A percentile compares a stretch with the other conserved stretches of the same genome.
Evolutionary conservation across 1,139 yeast species (phyloP).

Genomic region (Saccharomyces hybrid): DNA sequence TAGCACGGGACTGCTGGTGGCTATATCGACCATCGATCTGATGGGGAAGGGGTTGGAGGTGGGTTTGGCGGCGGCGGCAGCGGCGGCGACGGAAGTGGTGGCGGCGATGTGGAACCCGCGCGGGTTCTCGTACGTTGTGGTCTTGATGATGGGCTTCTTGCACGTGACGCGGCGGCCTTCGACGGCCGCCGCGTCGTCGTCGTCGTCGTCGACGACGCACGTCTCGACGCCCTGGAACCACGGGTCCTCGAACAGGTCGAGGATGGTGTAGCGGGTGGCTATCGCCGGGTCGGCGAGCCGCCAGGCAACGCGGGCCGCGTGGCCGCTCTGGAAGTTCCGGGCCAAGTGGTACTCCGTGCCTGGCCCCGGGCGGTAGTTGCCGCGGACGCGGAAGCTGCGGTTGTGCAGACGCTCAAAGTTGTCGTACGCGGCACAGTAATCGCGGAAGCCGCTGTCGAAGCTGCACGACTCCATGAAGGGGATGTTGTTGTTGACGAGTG

Average conservation of each 20-base stretch:
- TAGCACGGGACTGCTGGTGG: constrained; percentile 11
- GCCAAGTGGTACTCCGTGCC: constrained; percentile 62
- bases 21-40: constrained; percentile 25
- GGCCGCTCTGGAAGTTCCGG: constrained; percentile 48
- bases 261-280: constrained; percentile 46
- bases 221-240: constrained; percentile 57
- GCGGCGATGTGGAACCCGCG: constrained; percentile 4
- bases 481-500: constrained; percentile 48
- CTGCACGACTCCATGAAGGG: constrained; percentile 51
- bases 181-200: constrained; percentile 3
- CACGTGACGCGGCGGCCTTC: constrained; percentile 1
- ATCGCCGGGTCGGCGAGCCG: constrained; percentile 61
- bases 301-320: constrained; percentile 68
- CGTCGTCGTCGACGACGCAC: constrained; percentile 36
- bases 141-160: constrained; percentile 1
- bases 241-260: constrained; percentile 50
- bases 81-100: not conserved
- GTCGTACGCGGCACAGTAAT: constrained; percentile 46
- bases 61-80: constrained; percentile 5
- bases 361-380: constrained; percentile 46
- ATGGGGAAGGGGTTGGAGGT: constrained; percentile 20
- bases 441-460: constrained; percentile 48
- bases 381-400: constrained; percentile 44
- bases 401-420: constrained; percentile 41
- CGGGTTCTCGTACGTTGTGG: constrained; percentile 8